Conservation (phyloP, 768 basidiomycete genomes). For the Pulveroboletus ravenelii region DNA sequence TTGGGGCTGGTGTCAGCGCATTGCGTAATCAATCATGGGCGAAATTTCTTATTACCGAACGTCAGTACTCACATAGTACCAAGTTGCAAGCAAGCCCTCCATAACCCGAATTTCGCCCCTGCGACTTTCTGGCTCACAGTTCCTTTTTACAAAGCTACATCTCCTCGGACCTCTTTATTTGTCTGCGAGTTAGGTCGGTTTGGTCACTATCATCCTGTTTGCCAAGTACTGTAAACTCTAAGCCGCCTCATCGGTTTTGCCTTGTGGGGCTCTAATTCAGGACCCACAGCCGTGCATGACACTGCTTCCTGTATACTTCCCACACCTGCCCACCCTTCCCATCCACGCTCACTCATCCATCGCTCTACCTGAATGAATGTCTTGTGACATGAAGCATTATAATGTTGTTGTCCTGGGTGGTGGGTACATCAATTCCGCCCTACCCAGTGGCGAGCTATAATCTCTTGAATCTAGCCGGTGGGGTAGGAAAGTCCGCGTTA, state of each 20-base stretch:
- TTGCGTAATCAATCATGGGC: constrained; percentile 11
- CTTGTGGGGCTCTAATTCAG: constrained; percentile 4
- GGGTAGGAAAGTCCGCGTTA: constrained; percentile 84
- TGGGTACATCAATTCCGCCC: constrained; percentile 30
- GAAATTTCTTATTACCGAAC: neutral
- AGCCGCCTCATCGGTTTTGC: constrained; percentile 1
- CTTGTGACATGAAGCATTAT: constrained; percentile 57
- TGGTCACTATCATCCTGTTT: neutral
- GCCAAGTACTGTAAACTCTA: neutral
- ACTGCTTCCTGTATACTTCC: constrained; percentile 18
- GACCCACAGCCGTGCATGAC: constrained; percentile 5
- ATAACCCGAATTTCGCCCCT: neutral
- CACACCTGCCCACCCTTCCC: constrained; percentile 14
- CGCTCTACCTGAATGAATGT: constrained; percentile 2
- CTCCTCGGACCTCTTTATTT: neutral
- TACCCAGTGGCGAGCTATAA: neutral
- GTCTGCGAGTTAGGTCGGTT: constrained; percentile 3
- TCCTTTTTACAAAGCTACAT: neutral
- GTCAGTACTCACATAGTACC: too few relatives aligned
- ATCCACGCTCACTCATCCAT: constrained; percentile 8
- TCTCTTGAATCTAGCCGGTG: constrained; percentile 54
- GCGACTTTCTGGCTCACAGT: neutral
- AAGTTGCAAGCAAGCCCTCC: neutral
- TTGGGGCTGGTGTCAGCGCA: neutral
- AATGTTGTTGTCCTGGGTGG: constrained; percentile 80